Base-by-base conservation (phyloP, 345 rosid species). In the Iberis pinnata region DNA sequence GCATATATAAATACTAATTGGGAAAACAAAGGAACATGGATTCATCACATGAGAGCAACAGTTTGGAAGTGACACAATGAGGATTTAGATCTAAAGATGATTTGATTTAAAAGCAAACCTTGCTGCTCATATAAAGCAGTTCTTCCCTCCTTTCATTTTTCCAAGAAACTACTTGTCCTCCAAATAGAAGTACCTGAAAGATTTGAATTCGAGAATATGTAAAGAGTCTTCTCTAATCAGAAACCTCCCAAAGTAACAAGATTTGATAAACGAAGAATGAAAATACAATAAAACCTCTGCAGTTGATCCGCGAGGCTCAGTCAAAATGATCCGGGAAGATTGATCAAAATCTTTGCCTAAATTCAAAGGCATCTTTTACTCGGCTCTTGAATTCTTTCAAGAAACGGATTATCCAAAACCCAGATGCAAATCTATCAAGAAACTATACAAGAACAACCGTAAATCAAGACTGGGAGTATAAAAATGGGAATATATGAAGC, bases 81-180 rank as follows among this genome's bases (percentile, higher is more conserved):
- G n/a, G n/a, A n/a, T n/a, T n/a, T n/a, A n/a, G n/a, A n/a, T n/a
- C n/a, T n/a, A n/a, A n/a, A n/a, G n/a, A n/a, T n/a, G n/a, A n/a
- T n/a, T n/a, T n/a, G n/a, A n/a, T n/a, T n/a, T n/a, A 26, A 29
- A 7, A 6, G 6, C 19, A 56, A 58, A 89, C 97, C 90, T 89
- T 89, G 71, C 72, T 81, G 79, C 93, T 89, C 83, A 70, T 76
- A 56, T 60, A 89, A 60, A 89, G 94, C 35, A 89, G 65, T 55
- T 86, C 94, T 68, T 89, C 94, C 58, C 88, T 75, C 60, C 86
- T 66, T 51, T 83, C 88, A 52, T 83, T 89, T 73, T 89, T 89
- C 97, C 97, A 89, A 17, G 97, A 89, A 71, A 89, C 74, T 13
- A 89, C 88, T 63, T 86, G 97, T 42, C 94, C 97, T 7, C 97